phyloP scores from a whole-genome alignment of 345 rosid genomes.

The Brassica nigra region DNA sequence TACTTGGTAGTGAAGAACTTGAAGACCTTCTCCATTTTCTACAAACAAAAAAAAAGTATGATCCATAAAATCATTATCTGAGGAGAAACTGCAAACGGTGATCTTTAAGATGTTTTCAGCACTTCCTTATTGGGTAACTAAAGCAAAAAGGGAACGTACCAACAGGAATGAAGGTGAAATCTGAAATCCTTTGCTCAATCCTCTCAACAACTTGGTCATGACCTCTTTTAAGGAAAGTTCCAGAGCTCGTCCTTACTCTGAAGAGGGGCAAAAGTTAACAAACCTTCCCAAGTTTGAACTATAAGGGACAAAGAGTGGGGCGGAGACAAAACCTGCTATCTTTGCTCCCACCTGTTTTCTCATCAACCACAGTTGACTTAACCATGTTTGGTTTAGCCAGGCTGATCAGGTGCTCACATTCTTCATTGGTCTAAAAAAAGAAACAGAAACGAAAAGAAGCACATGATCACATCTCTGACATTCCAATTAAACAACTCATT shows the following conservation, averaged over 20 bases:
- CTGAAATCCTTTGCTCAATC: constrained; percentile 87
- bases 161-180: constrained; percentile 84
- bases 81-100: background rate
- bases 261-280: background rate
- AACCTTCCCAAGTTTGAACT: background rate
- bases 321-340: constrained; percentile 68
- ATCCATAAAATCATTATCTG: background rate
- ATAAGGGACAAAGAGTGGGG: background rate
- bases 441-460: background rate
- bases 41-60: constrained; percentile 16
- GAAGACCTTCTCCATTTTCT: constrained; percentile 98
- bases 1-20: constrained; percentile 92
- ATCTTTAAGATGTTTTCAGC: background rate
- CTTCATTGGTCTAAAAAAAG: constrained; percentile 61
- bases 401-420: constrained; percentile 75
- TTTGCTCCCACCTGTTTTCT: constrained; percentile 80
- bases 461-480: constrained; percentile 11
- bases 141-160: constrained; percentile 50
- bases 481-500: background rate
- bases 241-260: constrained; percentile 97
- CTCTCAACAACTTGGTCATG: constrained; percentile 66
- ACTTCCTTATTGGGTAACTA: background rate
- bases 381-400: constrained; percentile 82
- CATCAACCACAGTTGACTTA: constrained; percentile 91
- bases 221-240: constrained; percentile 82